Evolutionary conservation across 495 filamentous ascomycete species (phyloP).

Genomic region (Hypomontagnella submonticulosa): DNA sequence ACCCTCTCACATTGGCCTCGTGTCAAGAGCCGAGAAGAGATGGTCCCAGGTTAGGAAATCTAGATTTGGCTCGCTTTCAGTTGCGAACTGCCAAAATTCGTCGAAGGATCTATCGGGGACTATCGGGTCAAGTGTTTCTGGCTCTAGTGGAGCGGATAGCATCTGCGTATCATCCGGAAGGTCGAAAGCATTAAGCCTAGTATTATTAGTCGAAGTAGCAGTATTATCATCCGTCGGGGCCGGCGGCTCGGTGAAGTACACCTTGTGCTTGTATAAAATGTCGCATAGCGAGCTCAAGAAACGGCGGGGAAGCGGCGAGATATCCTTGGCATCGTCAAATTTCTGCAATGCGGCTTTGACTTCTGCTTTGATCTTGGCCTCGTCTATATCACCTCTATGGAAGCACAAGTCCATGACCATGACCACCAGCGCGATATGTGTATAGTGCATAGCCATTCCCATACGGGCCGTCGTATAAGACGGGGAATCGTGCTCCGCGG

Average conservation of each 20-base stretch:
- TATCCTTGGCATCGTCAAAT: slow-evolving; percentile 32
- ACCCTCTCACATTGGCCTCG: slow-evolving; percentile 28
- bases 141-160: not conserved
- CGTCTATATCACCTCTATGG: slow-evolving; percentile 18
- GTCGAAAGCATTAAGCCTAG: not conserved
- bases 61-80: slow-evolving; percentile 28
- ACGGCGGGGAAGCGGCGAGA: slow-evolving; percentile 22
- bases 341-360: slow-evolving; percentile 35
- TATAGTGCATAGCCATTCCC: slow-evolving; percentile 44
- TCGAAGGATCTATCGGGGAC: slow-evolving; percentile 30
- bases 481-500: slow-evolving; percentile 27
- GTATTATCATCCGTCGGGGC: not conserved
- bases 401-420: slow-evolving; percentile 50
- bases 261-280: slow-evolving; percentile 40
- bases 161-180: not conserved
- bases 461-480: slow-evolving; percentile 28
- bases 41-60: slow-evolving; percentile 40
- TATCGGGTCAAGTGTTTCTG: slow-evolving; percentile 1
- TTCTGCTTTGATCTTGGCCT: slow-evolving; percentile 37
- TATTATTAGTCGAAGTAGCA: not conserved
- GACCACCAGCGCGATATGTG: slow-evolving; percentile 46
- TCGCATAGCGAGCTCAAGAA: slow-evolving; percentile 39
- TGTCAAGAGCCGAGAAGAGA: slow-evolving; percentile 37
- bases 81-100: slow-evolving; percentile 39
- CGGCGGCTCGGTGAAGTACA: slow-evolving; percentile 26